A percentile compares a stretch with the other conserved stretches of the same genome.
Evolutionary conservation across 768 basidiomycete species (phyloP).

Genomic region (Tremella yokohamensis): DNA sequence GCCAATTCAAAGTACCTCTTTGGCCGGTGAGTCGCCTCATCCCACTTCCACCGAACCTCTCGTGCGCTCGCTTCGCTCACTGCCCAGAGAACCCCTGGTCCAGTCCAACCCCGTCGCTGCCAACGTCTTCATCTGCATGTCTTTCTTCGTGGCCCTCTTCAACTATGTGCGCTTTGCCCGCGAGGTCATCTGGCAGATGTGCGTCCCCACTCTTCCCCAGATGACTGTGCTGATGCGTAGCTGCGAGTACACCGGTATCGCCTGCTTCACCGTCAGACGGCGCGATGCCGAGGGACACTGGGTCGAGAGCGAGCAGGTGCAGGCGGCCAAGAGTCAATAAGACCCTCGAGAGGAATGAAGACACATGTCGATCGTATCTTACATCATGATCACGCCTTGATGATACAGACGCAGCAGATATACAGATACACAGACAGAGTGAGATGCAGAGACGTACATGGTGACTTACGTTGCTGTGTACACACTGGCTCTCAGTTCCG

Average conservation of each 20-base stretch:
- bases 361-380: too few species aligned
- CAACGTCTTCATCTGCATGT: constrained; percentile 68
- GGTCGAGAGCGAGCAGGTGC: constrained; percentile 44
- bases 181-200: constrained; percentile 64
- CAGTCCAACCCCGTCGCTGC: constrained; percentile 65
- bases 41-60: too few species aligned
- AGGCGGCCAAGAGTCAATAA: too few species aligned
- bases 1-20: constrained; percentile 71
- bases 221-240: constrained; percentile 52
- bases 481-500: too few species aligned
- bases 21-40: constrained; percentile 58
- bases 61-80: constrained; percentile 27
- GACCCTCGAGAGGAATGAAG: too few species aligned
- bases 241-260: constrained; percentile 87
- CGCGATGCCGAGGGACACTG: constrained; percentile 58
- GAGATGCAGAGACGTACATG: too few species aligned
- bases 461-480: too few species aligned
- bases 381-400: too few species aligned
- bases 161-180: constrained; percentile 74
- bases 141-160: constrained; percentile 64
- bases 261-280: constrained; percentile 87
- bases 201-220: too few species aligned
- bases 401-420: too few species aligned
- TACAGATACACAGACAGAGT: too few species aligned
- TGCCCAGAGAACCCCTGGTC: constrained; percentile 63